Conservation (phyloP, 164 flowering plant species). For the Aristolochia californica region DNA sequence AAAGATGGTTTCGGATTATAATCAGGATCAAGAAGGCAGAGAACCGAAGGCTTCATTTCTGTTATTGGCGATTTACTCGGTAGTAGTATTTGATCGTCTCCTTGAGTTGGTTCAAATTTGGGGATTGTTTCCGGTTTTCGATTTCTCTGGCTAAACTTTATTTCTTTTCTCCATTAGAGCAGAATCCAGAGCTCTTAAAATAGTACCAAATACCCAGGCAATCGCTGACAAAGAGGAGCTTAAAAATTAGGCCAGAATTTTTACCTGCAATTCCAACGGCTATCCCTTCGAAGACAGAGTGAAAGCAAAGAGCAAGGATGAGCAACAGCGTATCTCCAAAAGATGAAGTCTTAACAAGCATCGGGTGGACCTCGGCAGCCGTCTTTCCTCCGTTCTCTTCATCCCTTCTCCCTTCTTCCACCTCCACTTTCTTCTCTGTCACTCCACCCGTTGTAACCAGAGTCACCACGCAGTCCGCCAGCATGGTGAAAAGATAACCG, state of each 20-base stretch:
- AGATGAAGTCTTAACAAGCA: constrained; percentile 34
- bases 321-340: constrained; percentile 65
- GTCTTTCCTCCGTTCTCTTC: constrained; percentile 1
- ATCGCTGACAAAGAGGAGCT: no score
- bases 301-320: constrained; percentile 66
- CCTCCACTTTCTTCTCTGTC: constrained; percentile 20
- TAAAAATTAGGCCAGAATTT: not conserved
- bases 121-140: no score
- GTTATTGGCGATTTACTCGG: no score
- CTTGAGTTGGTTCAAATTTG: no score
- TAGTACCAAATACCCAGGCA: no score
- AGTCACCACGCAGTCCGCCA: constrained; percentile 43
- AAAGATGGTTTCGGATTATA: no score
- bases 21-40: no score
- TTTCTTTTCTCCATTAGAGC: no score
- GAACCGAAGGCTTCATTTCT: no score
- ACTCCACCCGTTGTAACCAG: constrained; percentile 10
- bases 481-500: constrained; percentile 73
- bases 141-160: no score
- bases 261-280: constrained; percentile 78
- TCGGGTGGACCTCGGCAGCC: constrained; percentile 13
- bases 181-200: no score
- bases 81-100: no score
- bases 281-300: constrained; percentile 81
- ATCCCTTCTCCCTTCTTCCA: constrained; percentile 19